phyloP scores from a whole-genome alignment of 805 yeast genomes.

The Kuraishia hungarica region DNA sequence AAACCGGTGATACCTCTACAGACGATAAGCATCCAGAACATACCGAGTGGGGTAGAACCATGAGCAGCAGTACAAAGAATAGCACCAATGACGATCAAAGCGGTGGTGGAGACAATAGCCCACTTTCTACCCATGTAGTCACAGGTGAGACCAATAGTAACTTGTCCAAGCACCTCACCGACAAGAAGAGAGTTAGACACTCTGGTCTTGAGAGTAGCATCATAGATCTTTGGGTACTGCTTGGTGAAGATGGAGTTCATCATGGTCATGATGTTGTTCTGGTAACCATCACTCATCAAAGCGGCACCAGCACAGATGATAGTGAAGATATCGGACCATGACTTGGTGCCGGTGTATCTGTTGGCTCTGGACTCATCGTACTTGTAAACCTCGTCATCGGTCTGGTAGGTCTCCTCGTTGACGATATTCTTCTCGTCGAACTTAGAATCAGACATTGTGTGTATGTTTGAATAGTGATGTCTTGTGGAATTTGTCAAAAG shows the following conservation, averaged over 20 bases:
- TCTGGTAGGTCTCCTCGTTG: not conserved
- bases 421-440: not conserved
- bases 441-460: not conserved
- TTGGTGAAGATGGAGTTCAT: slow-evolving; percentile 46
- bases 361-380: slow-evolving; percentile 4
- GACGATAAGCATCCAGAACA: slow-evolving; percentile 75
- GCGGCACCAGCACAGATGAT: slow-evolving; percentile 69
- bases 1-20: slow-evolving; percentile 69
- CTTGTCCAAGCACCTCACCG: slow-evolving; percentile 66
- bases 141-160: slow-evolving; percentile 53
- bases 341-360: slow-evolving; percentile 16
- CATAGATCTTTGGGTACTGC: slow-evolving; percentile 34
- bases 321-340: slow-evolving; percentile 29
- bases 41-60: slow-evolving; percentile 45
- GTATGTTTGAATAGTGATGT: not conserved
- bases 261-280: slow-evolving; percentile 69
- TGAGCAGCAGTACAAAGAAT: slow-evolving; percentile 63
- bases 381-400: not conserved
- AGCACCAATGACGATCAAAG: slow-evolving; percentile 55
- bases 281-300: slow-evolving; percentile 70
- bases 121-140: slow-evolving; percentile 63
- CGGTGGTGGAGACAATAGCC: slow-evolving; percentile 60
- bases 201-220: slow-evolving; percentile 42
- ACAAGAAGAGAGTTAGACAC: slow-evolving; percentile 64
- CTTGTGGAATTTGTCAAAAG: not conserved